Conservation (phyloP, 2,329 filamentous ascomycete genomes). For the Colletotrichum navitas region DNA sequence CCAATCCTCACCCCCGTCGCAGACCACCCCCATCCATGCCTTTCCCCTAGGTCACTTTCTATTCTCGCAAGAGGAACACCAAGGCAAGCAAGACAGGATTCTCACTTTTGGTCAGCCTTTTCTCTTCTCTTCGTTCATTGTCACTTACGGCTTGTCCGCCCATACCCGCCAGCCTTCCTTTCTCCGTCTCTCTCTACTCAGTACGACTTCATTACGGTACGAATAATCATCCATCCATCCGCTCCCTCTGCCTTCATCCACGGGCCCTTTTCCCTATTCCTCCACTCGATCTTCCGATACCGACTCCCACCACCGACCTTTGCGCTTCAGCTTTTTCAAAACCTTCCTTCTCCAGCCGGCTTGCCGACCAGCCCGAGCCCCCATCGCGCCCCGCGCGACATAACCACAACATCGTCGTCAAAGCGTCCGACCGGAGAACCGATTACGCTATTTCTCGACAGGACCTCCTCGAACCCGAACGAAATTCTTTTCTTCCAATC, state of each 20-base stretch:
- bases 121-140: conserved; percentile 34
- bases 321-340: conserved; percentile 34
- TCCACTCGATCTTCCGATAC: conserved; percentile 40
- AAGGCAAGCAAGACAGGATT: conserved; percentile 32
- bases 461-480: neutral
- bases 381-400: conserved; percentile 8
- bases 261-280: conserved; percentile 27
- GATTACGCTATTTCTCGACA: neutral
- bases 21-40: conserved; percentile 2
- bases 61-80: conserved; percentile 36
- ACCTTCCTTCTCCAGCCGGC: conserved; percentile 8
- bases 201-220: conserved; percentile 32
- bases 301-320: conserved; percentile 25
- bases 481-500: conserved; percentile 9
- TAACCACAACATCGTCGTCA: conserved; percentile 25
- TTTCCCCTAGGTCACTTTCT: conserved; percentile 30
- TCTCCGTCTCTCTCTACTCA: conserved; percentile 23
- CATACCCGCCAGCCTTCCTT: conserved; percentile 24
- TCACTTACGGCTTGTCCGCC: conserved; percentile 33
- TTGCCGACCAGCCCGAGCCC: conserved; percentile 28
- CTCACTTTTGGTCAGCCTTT: conserved; percentile 8
- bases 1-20: conserved; percentile 1
- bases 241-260: conserved; percentile 27
- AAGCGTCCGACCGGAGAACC: conserved; percentile 32
- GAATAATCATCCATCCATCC: conserved; percentile 11